Conservation (phyloP, 73 alveolate genomes). For the Tetrahymena elliotti region DNA sequence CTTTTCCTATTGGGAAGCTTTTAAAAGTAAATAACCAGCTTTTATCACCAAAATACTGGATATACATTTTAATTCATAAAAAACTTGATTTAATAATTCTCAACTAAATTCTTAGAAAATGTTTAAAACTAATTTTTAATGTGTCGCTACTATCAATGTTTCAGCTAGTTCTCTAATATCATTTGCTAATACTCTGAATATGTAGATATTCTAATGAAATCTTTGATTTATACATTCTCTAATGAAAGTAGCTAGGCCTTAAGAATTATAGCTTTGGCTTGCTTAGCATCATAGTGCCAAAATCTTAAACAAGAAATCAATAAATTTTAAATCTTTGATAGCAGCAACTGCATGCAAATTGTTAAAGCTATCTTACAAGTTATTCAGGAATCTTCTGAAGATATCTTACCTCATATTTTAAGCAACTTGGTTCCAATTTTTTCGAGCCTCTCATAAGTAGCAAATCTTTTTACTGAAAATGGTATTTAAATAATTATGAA, state of each 20-base stretch:
- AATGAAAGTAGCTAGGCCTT: not conserved
- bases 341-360: not conserved
- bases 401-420: not conserved
- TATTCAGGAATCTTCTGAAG: not conserved
- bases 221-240: not conserved
- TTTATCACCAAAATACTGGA: not conserved
- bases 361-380: not conserved
- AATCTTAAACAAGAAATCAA: not conserved
- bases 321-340: not conserved
- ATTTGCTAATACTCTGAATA: not conserved
- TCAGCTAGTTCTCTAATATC: not conserved
- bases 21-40: not conserved
- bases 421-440: not conserved
- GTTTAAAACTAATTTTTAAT: not conserved
- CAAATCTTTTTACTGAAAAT: not conserved
- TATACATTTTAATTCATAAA: not conserved
- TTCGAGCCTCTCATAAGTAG: not conserved
- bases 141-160: not conserved
- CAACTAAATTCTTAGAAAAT: not conserved
- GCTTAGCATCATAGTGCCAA: not conserved
- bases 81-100: not conserved
- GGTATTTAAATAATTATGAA: not conserved
- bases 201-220: not conserved
- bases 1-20: not conserved
- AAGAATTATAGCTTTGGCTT: not conserved